Base-by-base conservation (phyloP, 805 yeast genomes). In the Ogataea trehaloabstinens region DNA sequence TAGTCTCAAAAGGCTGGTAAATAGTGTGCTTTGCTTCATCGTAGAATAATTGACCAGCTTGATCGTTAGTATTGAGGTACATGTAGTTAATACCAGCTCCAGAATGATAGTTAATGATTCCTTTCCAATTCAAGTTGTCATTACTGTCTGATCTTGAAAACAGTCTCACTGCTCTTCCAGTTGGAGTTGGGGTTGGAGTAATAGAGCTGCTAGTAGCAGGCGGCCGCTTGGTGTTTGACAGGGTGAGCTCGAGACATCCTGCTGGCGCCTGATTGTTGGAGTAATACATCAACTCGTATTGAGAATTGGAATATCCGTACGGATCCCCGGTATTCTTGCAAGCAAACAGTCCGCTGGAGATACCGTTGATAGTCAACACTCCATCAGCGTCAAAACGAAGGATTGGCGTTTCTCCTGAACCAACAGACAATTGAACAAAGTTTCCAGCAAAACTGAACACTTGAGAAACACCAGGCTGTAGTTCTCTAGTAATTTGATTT, bases 261-360 rank as follows among this genome's bases (percentile, higher is more conserved):
- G 37, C 28, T 34, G 68, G 63, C 15, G 48, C 49, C n/a, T 34
- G 15, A 13, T 13, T 20, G 19, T 34, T 38, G 19, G 18, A 8
- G 49, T 41, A 44, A 48, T 37, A 62, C 48, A 52, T 56, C 38
- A 63, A 58, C 37, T 56, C 56, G 43, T 52, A 66, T 16, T 42
- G 12, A 8, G 31, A 11, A 15, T 46, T 27, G 25, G 73, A 67
- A 55, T 60, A 64, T n/a, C 44, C 28, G 60, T 71, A 72, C 19
- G 75, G 73, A 49, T 73, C 78, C 32, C 48, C 49, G 41, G 66
- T 60, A 60, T 70, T 64, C 64, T 60, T 67, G 48, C 67, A 66
- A 36, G 70, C 76, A 49, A 56, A 66, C 59, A 71, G 68, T 19
- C 56, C 56, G 19, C 45, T 47, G 19, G 60, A 17, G 16, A 64